Conservation (phyloP, 163 green algal genomes). For the Trebouxiophyceae sp. region DNA sequence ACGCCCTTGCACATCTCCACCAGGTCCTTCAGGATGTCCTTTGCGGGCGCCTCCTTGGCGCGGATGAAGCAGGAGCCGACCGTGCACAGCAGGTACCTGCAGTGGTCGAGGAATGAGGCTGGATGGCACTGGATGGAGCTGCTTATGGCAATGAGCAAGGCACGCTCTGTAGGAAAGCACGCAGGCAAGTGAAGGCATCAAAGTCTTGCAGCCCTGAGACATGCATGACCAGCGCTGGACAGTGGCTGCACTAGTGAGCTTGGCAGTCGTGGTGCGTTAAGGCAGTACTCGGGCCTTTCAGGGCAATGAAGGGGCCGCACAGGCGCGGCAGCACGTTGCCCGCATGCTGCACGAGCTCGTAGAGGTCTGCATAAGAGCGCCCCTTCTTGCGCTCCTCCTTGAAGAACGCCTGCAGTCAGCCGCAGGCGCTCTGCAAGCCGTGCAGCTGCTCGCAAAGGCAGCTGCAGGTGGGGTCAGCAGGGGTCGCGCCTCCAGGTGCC, state of each 20-base stretch:
- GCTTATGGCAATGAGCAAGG: too few relatives aligned
- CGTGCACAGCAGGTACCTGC: constrained; percentile 90
- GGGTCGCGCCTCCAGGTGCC: constrained; percentile 60
- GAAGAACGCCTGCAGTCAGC: constrained; percentile 66
- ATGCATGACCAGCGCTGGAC: too few relatives aligned
- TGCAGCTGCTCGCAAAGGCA: background rate
- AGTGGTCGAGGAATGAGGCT: too few relatives aligned
- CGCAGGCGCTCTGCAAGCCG: background rate
- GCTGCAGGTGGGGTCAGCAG: background rate
- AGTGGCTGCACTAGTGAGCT: too few relatives aligned
- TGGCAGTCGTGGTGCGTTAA: too few relatives aligned
- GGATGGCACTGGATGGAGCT: too few relatives aligned
- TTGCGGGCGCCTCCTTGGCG: constrained; percentile 52
- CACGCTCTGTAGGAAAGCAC: too few relatives aligned
- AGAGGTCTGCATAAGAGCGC: constrained; percentile 70
- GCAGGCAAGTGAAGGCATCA: too few relatives aligned
- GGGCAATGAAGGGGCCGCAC: constrained; percentile 50
- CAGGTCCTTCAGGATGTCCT: constrained; percentile 79
- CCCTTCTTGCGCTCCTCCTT: constrained; percentile 66
- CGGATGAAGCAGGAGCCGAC: constrained; percentile 89
- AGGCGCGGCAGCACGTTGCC: constrained; percentile 94
- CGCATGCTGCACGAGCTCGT: constrained; percentile 94
- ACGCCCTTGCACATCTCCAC: constrained; percentile 95
- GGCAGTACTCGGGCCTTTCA: too few relatives aligned
- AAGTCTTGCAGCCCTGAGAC: too few relatives aligned